Conservation (phyloP, 176 grass and related monocot genomes). For the Cenchrus americanus region DNA sequence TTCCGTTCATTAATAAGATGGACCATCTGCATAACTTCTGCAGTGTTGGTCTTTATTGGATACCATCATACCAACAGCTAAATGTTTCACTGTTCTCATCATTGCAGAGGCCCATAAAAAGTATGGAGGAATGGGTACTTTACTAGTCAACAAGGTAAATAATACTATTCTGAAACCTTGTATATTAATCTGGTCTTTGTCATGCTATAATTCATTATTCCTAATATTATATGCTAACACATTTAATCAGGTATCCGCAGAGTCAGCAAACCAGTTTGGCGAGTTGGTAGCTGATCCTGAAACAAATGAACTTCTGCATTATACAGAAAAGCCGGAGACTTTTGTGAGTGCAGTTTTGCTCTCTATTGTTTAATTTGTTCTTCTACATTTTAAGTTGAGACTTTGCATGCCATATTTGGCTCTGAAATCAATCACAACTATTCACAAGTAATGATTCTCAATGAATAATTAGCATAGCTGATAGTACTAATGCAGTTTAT, state of each 20-base stretch:
- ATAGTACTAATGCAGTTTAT: conserved; percentile 35
- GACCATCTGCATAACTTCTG: neutral
- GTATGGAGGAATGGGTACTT: conserved; percentile 91
- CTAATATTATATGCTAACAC: conserved; percentile 18
- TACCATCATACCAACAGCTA: conserved; percentile 10
- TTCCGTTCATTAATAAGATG: neutral
- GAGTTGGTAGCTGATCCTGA: conserved; percentile 97
- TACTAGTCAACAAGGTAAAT: conserved; percentile 91
- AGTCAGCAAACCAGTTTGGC: conserved; percentile 95
- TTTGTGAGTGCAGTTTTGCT: conserved; percentile 73
- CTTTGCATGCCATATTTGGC: neutral
- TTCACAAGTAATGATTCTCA: neutral
- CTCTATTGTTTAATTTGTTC: conserved; percentile 32
- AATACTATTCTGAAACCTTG: conserved; percentile 16
- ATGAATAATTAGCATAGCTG: conserved; percentile 11
- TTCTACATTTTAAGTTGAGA: neutral
- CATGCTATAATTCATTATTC: neutral
- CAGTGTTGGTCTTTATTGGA: conserved; percentile 10
- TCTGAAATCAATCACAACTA: conserved; percentile 13
- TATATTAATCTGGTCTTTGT: neutral
- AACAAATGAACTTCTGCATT: conserved; percentile 95
- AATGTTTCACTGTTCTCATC: conserved; percentile 38
- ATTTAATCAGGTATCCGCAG: conserved; percentile 78
- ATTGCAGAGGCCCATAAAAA: conserved; percentile 94
- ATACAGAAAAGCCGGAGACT: conserved; percentile 96